phyloP scores from a whole-genome alignment of 2,329 filamentous ascomycete genomes.

The Botrytis galanthina region DNA sequence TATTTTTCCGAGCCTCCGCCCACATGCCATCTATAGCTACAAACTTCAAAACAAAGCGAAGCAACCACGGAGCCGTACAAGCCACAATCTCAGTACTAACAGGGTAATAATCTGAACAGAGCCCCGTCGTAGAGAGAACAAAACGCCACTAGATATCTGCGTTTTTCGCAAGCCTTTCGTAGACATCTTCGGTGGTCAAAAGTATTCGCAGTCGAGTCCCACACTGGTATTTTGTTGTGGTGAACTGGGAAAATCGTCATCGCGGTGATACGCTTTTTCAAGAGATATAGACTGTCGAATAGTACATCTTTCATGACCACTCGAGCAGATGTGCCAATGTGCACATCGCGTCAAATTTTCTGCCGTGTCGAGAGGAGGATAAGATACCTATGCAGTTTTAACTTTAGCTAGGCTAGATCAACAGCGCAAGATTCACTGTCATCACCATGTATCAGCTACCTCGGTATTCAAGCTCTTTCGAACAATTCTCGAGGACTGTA shows the following conservation, averaged over 20 bases:
- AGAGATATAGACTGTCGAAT: conserved; percentile 42
- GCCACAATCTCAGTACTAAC: conserved; percentile 19
- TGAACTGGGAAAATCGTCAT: conserved; percentile 44
- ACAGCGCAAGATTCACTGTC: conserved; percentile 14
- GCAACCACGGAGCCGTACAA: background rate
- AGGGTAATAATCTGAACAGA: conserved; percentile 41
- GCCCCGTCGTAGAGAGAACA: conserved; percentile 41
- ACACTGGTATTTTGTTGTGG: conserved; percentile 42
- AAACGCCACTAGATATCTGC: conserved; percentile 27
- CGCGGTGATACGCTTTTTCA: conserved; percentile 45
- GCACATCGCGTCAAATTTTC: conserved; percentile 45
- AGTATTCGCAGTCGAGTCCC: conserved; percentile 42
- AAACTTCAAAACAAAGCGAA: conserved; percentile 2
- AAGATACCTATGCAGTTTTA: background rate
- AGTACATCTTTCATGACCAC: conserved; percentile 44
- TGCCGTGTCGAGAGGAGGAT: conserved; percentile 43
- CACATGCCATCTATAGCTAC: background rate
- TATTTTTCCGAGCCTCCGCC: background rate
- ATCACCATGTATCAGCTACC: conserved; percentile 23
- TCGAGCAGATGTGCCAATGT: conserved; percentile 42
- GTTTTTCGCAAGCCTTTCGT: conserved; percentile 21
- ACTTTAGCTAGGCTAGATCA: conserved; percentile 20
- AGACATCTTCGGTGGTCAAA: conserved; percentile 46
- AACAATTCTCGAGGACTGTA: no score
- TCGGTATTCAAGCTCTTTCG: background rate